A percentile compares a stretch with the other conserved stretches of the same genome.
Conservation (phyloP, 495 filamentous ascomycete genomes). For the Pyrenopolyporus hunteri region DNA sequence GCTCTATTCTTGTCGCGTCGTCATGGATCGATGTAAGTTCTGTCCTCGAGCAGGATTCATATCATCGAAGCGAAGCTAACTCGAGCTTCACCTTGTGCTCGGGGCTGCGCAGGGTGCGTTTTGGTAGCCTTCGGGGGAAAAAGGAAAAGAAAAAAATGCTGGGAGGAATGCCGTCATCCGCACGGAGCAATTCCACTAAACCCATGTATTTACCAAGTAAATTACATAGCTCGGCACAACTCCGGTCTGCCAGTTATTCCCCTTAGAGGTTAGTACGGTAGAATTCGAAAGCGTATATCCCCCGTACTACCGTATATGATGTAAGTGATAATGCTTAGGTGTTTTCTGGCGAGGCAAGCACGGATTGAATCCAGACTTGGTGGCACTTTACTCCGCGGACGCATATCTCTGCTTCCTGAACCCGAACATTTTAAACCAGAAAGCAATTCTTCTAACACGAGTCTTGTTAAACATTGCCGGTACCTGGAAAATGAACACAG, state of each 20-base stretch:
- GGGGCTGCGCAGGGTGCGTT: slow-evolving; percentile 9
- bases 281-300: no score
- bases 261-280: neutral
- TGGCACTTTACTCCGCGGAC: no score
- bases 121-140: slow-evolving; percentile 5
- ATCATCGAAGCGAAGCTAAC: slow-evolving; percentile 28
- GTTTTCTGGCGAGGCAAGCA: no score
- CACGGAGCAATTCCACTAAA: slow-evolving; percentile 15
- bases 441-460: no score
- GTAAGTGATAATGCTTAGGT: no score
- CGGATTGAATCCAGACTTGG: no score
- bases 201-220: slow-evolving; percentile 3
- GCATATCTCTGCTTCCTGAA: no score
- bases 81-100: slow-evolving; percentile 23
- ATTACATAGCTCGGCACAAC: slow-evolving; percentile 20
- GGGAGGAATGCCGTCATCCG: slow-evolving; percentile 36
- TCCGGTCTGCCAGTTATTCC: slow-evolving; percentile 7
- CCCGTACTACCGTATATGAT: no score
- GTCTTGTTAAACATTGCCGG: no score
- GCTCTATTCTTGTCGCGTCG: slow-evolving; percentile 29
- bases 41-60: slow-evolving; percentile 16
- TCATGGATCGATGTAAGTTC: slow-evolving; percentile 24
- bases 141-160: slow-evolving; percentile 11
- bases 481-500: no score
- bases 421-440: no score